Base-by-base conservation (phyloP, 352 stramenopile genomes). In the Phytophthora capsici region DNA sequence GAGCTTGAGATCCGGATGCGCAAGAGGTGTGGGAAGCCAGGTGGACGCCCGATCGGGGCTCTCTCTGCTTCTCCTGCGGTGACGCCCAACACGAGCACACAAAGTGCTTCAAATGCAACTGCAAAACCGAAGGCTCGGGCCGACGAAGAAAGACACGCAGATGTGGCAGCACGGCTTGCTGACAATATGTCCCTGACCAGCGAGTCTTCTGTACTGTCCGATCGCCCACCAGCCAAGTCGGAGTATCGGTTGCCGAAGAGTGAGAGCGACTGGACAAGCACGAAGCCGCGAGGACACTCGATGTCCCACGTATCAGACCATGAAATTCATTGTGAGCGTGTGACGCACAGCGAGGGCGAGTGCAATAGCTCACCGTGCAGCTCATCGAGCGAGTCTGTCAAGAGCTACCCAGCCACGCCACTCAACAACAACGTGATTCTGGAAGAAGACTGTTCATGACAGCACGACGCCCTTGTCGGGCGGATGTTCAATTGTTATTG, bases 1-100 rank as follows among this genome's bases (percentile, higher is more conserved):
- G 82, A 90, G 43, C 57, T 93, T 0, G 85, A 93, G 59, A 63
- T 91, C 26, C 85, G 82, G 13, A 89, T 91, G 52, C 77, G 81
- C 5, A 85, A 86, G 45, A 75, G 82, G 8, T 72, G 64, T 6
- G 70, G 68, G 6, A 81, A 75, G 41, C 25, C 55, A 25, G 56
- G 44, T 7, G 6, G 65, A 32, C 49, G 23, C 55, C 9, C 38
- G 6, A 62, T 12, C 46, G 56, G 6, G 25, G 30, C 57, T 30
- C 8, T 47, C 1, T 30, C 41, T 38, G 25, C 32, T 41, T 63
- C 45, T 1, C 19, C 51, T 44, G 30, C 23, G 10, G 50, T 20
- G 12, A 20, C 19, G 12, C 12, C 57, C 45, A 30, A 5, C n/a
- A 32, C n/a, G 3, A 51, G 9, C 8, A 57, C 48, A 13, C 53